Evolutionary conservation across 2,329 filamentous ascomycete species (phyloP).

Genomic region (Arthrinium puccinioides): DNA sequence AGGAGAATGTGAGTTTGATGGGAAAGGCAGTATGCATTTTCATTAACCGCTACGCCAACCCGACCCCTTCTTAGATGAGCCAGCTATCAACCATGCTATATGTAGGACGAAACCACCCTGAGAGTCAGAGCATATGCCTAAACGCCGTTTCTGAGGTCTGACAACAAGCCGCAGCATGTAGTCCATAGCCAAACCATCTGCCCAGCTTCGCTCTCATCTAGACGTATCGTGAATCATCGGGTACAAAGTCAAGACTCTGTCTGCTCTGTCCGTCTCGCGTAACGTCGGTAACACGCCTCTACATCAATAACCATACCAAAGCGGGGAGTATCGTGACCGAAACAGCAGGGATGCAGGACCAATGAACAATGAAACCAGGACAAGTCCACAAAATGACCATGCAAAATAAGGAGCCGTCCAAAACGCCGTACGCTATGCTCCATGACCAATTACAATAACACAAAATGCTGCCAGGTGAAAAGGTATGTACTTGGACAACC

Average conservation of each 20-base stretch:
- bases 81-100: conserved; percentile 1
- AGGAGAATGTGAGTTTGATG: no score
- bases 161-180: no score
- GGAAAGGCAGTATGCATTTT: conserved; percentile 1
- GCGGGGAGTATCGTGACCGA: conserved; percentile 6
- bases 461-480: conserved; percentile 12
- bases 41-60: background rate
- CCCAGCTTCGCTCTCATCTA: no score
- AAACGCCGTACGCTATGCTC: conserved; percentile 28
- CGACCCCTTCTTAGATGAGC: no score
- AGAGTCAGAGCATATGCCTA: conserved; percentile 1
- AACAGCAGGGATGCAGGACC: conserved; percentile 3
- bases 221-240: no score
- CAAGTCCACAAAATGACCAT: conserved; percentile 1
- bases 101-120: no score
- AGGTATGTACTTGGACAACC: conserved; percentile 8
- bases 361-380: no score
- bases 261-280: no score
- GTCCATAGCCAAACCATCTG: no score
- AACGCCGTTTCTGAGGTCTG: conserved; percentile 6
- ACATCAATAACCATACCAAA: conserved; percentile 2
- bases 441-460: conserved; percentile 12
- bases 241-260: no score
- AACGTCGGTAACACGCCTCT: no score
- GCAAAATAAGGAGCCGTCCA: background rate